These are phyloP conservation scores for Yamadazyma takamatsuzukensis DNA, from an alignment of 805 yeast genomes.

Conservation along the genomic window DNA sequence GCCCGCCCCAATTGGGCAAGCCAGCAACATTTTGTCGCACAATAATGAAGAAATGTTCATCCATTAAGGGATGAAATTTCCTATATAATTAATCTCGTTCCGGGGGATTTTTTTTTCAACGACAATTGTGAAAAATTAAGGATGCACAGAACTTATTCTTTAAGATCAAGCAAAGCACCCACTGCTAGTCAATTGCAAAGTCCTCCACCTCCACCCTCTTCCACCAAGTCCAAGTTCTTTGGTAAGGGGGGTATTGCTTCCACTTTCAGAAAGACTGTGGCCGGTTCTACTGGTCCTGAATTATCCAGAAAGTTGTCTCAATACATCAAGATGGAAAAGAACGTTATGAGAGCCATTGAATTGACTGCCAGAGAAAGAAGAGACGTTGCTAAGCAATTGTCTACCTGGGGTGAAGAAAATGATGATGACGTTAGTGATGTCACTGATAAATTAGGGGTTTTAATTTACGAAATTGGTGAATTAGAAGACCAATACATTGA, in stretches of 20 bases:
- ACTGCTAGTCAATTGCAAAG: constrained; percentile 92
- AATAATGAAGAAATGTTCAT: no score
- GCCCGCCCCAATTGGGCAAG: no score
- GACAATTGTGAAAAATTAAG: no score
- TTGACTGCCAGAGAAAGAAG: constrained; percentile 73
- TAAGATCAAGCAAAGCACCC: constrained; percentile 94
- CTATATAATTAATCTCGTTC: not conserved
- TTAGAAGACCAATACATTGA: constrained; percentile 85
- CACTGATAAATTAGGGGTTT: constrained; percentile 82
- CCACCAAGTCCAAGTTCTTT: constrained; percentile 86
- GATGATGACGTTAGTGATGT: constrained; percentile 85
- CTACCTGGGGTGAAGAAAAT: constrained; percentile 83
- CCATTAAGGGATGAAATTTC: constrained; percentile 9
- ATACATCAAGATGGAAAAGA: constrained; percentile 77
- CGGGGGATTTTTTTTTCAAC: not conserved
- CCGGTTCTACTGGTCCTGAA: constrained; percentile 81
- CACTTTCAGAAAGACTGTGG: constrained; percentile 64
- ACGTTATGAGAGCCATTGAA: constrained; percentile 75
- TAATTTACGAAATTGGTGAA: constrained; percentile 80
- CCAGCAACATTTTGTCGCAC: no score
- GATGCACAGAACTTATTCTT: constrained; percentile 98
- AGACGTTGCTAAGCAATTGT: constrained; percentile 77
- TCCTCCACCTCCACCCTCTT: constrained; percentile 93
- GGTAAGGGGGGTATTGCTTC: constrained; percentile 72
- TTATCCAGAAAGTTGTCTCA: constrained; percentile 69